Conservation (phyloP, 1,284 basidiomycete genomes). For the Pisolithus thermaeus region DNA sequence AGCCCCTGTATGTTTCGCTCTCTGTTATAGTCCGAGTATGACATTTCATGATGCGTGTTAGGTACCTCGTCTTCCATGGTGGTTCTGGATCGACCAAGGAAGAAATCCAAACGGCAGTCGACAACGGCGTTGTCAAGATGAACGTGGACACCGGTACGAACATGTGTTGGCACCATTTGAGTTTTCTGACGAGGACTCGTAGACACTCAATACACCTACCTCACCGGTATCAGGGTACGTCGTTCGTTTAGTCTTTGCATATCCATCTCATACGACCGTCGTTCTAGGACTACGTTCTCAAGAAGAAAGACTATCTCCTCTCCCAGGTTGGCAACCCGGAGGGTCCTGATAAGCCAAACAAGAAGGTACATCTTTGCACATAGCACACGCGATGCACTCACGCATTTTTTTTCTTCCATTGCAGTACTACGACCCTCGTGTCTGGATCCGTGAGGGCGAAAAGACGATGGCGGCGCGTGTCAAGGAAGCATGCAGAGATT, state of each 20-base stretch:
- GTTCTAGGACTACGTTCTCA: slow-evolving; percentile 70
- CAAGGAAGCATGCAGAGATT: slow-evolving; percentile 87
- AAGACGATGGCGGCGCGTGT: slow-evolving; percentile 88
- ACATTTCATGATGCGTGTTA: slow-evolving; percentile 23
- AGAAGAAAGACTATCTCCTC: slow-evolving; percentile 82
- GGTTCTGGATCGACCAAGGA: slow-evolving; percentile 97
- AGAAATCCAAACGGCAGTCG: slow-evolving; percentile 91
- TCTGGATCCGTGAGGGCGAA: slow-evolving; percentile 98
- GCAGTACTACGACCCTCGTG: slow-evolving; percentile 88
- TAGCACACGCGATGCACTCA: not conserved
- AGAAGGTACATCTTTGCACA: slow-evolving; percentile 61
- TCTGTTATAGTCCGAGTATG: not conserved
- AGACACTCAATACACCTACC: slow-evolving; percentile 92
- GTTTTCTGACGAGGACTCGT: slow-evolving; percentile 7
- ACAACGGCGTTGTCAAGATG: slow-evolving; percentile 95
- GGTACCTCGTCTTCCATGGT: slow-evolving; percentile 99
- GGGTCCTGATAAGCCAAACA: slow-evolving; percentile 92
- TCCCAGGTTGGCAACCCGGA: slow-evolving; percentile 94
- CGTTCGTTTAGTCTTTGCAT: not conserved
- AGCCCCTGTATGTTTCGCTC: slow-evolving; percentile 69
- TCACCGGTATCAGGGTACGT: slow-evolving; percentile 77
- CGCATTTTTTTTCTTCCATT: not conserved
- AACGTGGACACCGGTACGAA: slow-evolving; percentile 80
- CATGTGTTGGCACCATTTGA: not conserved
- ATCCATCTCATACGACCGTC: slow-evolving; percentile 2